Percentiles rank a stretch among this genome's conserved stretches.
Conservation (phyloP, 2,329 filamentous ascomycete genomes). For the Chalaropsis thielavioides region DNA sequence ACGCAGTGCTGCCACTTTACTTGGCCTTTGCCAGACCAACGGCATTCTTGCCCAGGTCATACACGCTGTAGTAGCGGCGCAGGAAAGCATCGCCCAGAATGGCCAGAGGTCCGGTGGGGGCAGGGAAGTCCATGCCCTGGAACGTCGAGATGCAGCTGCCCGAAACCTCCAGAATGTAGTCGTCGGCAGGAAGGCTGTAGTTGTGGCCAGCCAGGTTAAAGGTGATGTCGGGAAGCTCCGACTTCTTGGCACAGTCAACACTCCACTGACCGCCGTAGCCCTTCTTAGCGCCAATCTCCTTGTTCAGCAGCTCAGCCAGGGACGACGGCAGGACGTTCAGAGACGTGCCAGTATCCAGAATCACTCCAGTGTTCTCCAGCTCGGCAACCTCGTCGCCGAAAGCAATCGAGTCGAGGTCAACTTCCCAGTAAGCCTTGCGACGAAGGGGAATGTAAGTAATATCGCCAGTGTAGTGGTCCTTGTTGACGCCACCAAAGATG, state of each 20-base stretch:
- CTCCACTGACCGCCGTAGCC: slow-evolving; percentile 93
- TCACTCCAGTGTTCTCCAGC: slow-evolving; percentile 86
- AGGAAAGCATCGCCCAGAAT: slow-evolving; percentile 84
- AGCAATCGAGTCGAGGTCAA: slow-evolving; percentile 82
- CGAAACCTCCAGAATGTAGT: slow-evolving; percentile 93
- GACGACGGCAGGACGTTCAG: slow-evolving; percentile 86
- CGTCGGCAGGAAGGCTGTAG: slow-evolving; percentile 75
- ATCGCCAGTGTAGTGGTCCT: slow-evolving; percentile 68
- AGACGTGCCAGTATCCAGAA: slow-evolving; percentile 96
- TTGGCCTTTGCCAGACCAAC: slow-evolving; percentile 84
- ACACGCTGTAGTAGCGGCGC: slow-evolving; percentile 87
- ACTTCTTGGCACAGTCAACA: slow-evolving; percentile 74
- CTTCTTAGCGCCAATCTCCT: slow-evolving; percentile 97
- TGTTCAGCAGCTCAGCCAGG: slow-evolving; percentile 91
- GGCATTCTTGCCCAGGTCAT: slow-evolving; percentile 77
- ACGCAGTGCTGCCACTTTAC: slow-evolving; percentile 23
- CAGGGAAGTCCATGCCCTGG: slow-evolving; percentile 89
- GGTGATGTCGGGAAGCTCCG: slow-evolving; percentile 73
- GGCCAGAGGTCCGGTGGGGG: slow-evolving; percentile 76
- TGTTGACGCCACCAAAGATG: slow-evolving; percentile 77
- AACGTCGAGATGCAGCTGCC: slow-evolving; percentile 95
- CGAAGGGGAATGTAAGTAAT: slow-evolving; percentile 87
- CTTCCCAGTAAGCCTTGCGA: slow-evolving; percentile 99
- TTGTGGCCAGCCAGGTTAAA: slow-evolving; percentile 85
- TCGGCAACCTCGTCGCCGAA: slow-evolving; percentile 77